Evolutionary conservation across 2,329 filamentous ascomycete genomes (phyloP), one percentile per base, ranked within the genome.

Genomic region (Fusarium austroafricanum): DNA sequence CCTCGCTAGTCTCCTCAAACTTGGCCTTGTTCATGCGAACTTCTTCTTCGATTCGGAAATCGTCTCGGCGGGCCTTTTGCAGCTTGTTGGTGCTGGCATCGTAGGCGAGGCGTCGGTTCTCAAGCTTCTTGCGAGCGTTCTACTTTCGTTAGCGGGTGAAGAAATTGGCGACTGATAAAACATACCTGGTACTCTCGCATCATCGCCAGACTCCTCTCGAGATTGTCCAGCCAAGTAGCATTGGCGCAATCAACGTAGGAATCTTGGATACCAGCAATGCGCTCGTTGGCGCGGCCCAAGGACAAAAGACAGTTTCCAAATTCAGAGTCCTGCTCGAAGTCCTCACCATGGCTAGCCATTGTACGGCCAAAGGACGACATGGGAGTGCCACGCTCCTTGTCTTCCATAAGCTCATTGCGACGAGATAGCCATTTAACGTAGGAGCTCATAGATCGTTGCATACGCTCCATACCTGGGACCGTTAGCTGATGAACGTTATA

Each of bases 101-200:
- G 78, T 97, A 97, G 67, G 94, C 94, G 59, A 98, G 84, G 62
- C 95, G 89, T 60, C 95, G 90, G 75, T 84, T 92, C 78, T 98
- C 96, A 69, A 98, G 90, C 87, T 97, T 97, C 87, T 96, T 97
- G 76, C 95, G 91, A 50, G 95, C 89, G 69, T 87, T 85, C 91
- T 74, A 23, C 3, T 10, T 1, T 91, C 61, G 61, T 73, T 40
- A 73, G 68, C 50, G 4, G 17, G 21, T 29, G 20, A 17, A 4
- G 11, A 9, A 2, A 21, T 17, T 10, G 10, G 11, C 14, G 17
- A 33, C 8, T 11, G 6, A 26, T n/a, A 42, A 17, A 20, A 77
- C 86, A 55, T 84, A 95, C 92, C 86, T 97, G 94, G 74, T 97
- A 98, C 76, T 98, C 96, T 79, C 97, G 97, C 93, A 98, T 95